Base-by-base conservation (phyloP, 805 yeast species). In the Saccharomyces eubayanus region DNA sequence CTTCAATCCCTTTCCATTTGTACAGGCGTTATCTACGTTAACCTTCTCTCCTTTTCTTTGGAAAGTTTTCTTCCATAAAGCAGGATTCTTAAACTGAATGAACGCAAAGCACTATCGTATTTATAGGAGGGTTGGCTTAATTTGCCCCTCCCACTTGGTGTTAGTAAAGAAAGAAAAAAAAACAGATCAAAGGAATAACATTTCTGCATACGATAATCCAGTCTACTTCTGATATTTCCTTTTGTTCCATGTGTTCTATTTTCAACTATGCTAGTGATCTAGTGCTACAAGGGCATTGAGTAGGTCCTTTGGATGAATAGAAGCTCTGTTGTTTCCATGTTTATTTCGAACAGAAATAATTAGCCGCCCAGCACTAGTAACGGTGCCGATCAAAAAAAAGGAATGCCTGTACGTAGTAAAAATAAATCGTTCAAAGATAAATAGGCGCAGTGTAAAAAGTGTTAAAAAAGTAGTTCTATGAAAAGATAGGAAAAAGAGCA, bases 71-170 rank as follows among this genome's bases (percentile, higher is more conserved):
- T 40, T 41, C 59, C 59, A 62, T n/a, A 60, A 46, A 2, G 46
- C 16, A 3, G 63, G 65, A 51, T 62, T 61, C 31, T 61, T 58
- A 16, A 29, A 49, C 47, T 62, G 62, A 5, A 65, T 64, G 1
- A 62, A 46, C 16, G 67, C 65, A 45, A 65, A 51, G 45, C 65
- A 56, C 67, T 64, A 14, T 21, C 10, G 27, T n/a, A 20, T 31
- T 31, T n/a, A 24, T 14, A n/a, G 16, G 21, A 36, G 6, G 21
- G 16, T 36, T 8, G 9, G 20, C 5, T 10, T 3, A 6, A 21
- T 3, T 10, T 4, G 4, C 43, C 16, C 43, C 43, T 36, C 24
- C 6, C 24, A 16, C 11, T 16, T 16, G 12, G 8, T 16, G 43
- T 56, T 40, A 47, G 43, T 36, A 36, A 36, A 36, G 24, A 36